phyloP scores from a whole-genome alignment of 2,329 filamentous ascomycete species.

The Clarireedia hainanense region DNA sequence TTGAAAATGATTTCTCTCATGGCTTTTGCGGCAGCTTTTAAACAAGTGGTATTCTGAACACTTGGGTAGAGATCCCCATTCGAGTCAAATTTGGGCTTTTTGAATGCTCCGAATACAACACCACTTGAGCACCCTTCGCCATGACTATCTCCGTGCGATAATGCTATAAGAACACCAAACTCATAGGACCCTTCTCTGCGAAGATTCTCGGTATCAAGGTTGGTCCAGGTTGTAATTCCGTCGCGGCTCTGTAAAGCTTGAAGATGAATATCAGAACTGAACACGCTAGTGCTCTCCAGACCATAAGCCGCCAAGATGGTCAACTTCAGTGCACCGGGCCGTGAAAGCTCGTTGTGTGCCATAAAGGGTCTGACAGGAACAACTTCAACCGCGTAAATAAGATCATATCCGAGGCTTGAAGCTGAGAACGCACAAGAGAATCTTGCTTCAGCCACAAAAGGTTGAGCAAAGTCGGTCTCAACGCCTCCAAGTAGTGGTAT shows the following conservation, averaged over 20 bases:
- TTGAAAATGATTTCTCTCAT: slow-evolving; percentile 7
- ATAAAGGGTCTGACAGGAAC: slow-evolving; percentile 12
- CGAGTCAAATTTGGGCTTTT: slow-evolving; percentile 1
- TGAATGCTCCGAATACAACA: slow-evolving; percentile 18
- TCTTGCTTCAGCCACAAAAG: slow-evolving; percentile 17
- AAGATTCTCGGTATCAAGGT: background rate
- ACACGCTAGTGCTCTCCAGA: slow-evolving; percentile 14
- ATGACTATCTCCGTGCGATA: slow-evolving; percentile 7
- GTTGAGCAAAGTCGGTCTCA: background rate
- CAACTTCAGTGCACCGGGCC: slow-evolving; percentile 16
- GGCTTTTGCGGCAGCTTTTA: slow-evolving; percentile 3
- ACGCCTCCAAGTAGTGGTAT: background rate
- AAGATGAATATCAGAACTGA: slow-evolving; percentile 21
- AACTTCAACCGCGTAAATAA: slow-evolving; percentile 24
- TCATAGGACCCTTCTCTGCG: slow-evolving; percentile 5
- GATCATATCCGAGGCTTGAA: slow-evolving; percentile 24
- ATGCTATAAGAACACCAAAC: slow-evolving; percentile 10
- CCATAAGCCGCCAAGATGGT: slow-evolving; percentile 25
- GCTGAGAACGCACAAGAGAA: slow-evolving; percentile 23
- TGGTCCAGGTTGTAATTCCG: background rate
- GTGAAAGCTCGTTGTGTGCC: slow-evolving; percentile 16
- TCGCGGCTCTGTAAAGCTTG: slow-evolving; percentile 17
- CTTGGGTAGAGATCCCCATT: background rate
- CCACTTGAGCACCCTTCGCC: slow-evolving; percentile 9
- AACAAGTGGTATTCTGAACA: slow-evolving; percentile 1